A percentile compares a stretch with the other conserved stretches of the same genome.
phyloP scores from a whole-genome alignment of 441 rosid species.

The Metrosideros polymorpha region DNA sequence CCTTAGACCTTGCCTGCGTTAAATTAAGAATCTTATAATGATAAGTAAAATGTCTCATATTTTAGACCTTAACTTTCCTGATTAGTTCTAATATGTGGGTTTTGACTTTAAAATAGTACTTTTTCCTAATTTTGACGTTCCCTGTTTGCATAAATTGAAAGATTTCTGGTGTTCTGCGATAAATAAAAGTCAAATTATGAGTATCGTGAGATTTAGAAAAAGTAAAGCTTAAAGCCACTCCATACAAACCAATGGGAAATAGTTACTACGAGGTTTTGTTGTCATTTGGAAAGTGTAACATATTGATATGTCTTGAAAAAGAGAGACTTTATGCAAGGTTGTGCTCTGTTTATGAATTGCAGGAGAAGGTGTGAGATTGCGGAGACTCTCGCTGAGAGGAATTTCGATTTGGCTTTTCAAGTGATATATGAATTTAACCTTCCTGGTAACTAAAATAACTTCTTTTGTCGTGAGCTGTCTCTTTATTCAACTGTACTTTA shows the following conservation, averaged over 20 bases:
- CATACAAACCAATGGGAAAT: background rate
- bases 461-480: background rate
- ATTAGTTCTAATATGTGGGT: background rate
- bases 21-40: background rate
- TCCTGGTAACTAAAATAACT: slow-evolving; percentile 42
- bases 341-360: slow-evolving; percentile 15
- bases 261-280: background rate
- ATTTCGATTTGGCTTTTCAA: slow-evolving; percentile 91
- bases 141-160: background rate
- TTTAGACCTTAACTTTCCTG: background rate
- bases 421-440: slow-evolving; percentile 86
- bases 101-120: background rate
- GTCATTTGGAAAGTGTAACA: background rate
- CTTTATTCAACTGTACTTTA: background rate
- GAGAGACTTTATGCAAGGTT: slow-evolving; percentile 5
- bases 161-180: background rate
- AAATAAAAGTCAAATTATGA: background rate
- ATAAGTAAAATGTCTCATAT: background rate
- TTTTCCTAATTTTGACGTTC: background rate
- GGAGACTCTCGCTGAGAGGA: slow-evolving; percentile 85
- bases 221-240: background rate
- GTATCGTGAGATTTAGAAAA: background rate
- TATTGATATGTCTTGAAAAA: background rate
- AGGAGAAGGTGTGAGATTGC: slow-evolving; percentile 93
- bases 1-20: background rate